phyloP scores from a whole-genome alignment of 202 grass and related monocot species.

The Brachypodium distachyon region DNA sequence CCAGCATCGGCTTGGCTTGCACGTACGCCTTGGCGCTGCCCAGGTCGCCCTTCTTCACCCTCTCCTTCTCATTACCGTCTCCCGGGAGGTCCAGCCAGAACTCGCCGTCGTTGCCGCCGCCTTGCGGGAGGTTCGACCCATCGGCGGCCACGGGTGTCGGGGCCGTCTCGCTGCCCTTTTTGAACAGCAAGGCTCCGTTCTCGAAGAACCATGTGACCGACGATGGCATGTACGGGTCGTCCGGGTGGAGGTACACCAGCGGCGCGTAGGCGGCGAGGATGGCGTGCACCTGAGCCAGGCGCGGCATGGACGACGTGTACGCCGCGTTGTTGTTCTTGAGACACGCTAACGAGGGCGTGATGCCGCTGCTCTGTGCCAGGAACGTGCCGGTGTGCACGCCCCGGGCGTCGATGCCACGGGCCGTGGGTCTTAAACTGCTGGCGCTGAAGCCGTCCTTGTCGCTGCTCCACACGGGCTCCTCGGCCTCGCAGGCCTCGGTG shows the following conservation, averaged over 20 bases:
- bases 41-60: conserved; percentile 64
- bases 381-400: conserved; percentile 67
- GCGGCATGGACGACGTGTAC: conserved; percentile 51
- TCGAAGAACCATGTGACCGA: conserved; percentile 80
- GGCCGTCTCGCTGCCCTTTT: conserved; percentile 37
- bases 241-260: conserved; percentile 57
- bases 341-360: conserved; percentile 28
- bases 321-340: conserved; percentile 51
- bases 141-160: conserved; percentile 45
- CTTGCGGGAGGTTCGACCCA: conserved; percentile 74
- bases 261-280: conserved; percentile 63
- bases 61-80: conserved; percentile 29
- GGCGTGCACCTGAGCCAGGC: conserved; percentile 44
- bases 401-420: conserved; percentile 32
- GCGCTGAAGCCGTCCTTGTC: conserved; percentile 48
- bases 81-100: conserved; percentile 86
- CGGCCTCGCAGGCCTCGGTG: conserved; percentile 56
- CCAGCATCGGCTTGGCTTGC: conserved; percentile 75
- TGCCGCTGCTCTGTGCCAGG: not conserved
- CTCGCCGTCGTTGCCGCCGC: conserved; percentile 51
- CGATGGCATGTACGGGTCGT: conserved; percentile 54
- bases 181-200: conserved; percentile 66
- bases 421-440: conserved; percentile 24
- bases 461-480: conserved; percentile 35
- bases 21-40: conserved; percentile 42